Percentiles rank a stretch among this genome's conserved stretches.
These are phyloP conservation scores for Kazachstania martiniae DNA, from an alignment of 805 yeast species.

Conservation along the genomic window DNA sequence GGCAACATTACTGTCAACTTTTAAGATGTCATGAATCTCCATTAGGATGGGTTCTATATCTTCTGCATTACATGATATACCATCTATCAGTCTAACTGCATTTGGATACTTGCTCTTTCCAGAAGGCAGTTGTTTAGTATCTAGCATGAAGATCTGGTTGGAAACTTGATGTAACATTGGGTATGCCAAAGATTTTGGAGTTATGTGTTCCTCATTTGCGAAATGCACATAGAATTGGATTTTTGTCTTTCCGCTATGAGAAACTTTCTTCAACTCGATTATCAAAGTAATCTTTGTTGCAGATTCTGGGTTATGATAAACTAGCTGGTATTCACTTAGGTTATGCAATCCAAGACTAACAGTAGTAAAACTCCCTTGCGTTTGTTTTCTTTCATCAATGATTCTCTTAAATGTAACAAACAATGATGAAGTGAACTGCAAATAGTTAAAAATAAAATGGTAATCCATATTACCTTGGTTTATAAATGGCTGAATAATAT, in stretches of 20 bases:
- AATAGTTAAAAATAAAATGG: conserved; percentile 26
- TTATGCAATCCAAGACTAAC: conserved; percentile 22
- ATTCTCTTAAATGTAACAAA: conserved; percentile 16
- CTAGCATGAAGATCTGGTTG: conserved; percentile 22
- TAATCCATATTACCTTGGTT: conserved; percentile 21
- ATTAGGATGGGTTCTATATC: conserved; percentile 20
- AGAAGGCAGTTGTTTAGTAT: conserved; percentile 4
- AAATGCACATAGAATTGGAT: conserved; percentile 23
- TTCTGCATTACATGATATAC: conserved; percentile 23
- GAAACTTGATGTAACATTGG: conserved; percentile 23
- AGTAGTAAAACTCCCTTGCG: conserved; percentile 6
- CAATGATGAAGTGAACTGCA: conserved; percentile 26
- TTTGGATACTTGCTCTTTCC: conserved; percentile 5
- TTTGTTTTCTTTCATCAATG: conserved; percentile 5
- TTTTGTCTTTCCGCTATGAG: conserved; percentile 17
- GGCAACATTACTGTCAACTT: conserved; percentile 4
- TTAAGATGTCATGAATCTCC: conserved; percentile 18
- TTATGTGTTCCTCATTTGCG: conserved; percentile 22
- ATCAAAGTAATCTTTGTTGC: conserved; percentile 20
- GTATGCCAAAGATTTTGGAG: conserved; percentile 20
- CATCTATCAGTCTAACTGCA: conserved; percentile 19
- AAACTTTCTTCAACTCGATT: conserved; percentile 21
- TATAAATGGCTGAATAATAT: conserved; percentile 25
- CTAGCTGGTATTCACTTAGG: conserved; percentile 22
- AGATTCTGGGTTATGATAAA: conserved; percentile 18